phyloP scores from a whole-genome alignment of 2,329 filamentous ascomycete species.

The Raffaelea albimanens region DNA sequence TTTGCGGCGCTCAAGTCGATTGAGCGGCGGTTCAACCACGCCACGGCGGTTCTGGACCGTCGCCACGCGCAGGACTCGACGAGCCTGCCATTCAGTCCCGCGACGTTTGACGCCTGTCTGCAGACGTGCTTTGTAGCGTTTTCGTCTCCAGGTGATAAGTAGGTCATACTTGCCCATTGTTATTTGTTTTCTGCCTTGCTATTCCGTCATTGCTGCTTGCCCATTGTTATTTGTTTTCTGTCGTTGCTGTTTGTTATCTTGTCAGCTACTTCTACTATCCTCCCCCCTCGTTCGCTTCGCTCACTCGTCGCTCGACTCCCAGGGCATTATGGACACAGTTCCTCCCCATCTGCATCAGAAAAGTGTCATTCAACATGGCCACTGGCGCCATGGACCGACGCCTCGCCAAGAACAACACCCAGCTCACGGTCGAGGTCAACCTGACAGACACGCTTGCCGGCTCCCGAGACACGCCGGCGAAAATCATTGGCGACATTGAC shows the following conservation, averaged over 20 bases:
- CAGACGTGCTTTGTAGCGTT: constrained; percentile 32
- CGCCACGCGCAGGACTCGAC: constrained; percentile 27
- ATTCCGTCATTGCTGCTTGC: not conserved
- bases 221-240: too few species aligned
- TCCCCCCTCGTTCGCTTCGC: too few species aligned
- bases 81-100: constrained; percentile 25
- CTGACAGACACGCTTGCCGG: constrained; percentile 19
- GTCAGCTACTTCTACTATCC: too few species aligned
- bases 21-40: constrained; percentile 24
- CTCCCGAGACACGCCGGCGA: constrained; percentile 15
- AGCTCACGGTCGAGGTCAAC: constrained; percentile 20
- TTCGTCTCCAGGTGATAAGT: constrained; percentile 29
- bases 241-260: too few species aligned
- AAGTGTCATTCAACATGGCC: constrained; percentile 27
- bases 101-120: constrained; percentile 30
- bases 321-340: constrained; percentile 32
- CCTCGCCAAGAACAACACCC: constrained; percentile 9
- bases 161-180: constrained; percentile 8
- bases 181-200: not conserved
- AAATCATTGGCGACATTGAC: constrained; percentile 27
- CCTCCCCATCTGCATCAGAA: constrained; percentile 25
- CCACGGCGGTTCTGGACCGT: constrained; percentile 21
- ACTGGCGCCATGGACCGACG: constrained; percentile 11
- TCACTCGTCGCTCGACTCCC: not conserved
- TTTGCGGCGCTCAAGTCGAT: constrained; percentile 26